Evolutionary conservation across 192 early-diverging fungal genomes (phyloP).

Genomic region (Coemansia javaensis): DNA sequence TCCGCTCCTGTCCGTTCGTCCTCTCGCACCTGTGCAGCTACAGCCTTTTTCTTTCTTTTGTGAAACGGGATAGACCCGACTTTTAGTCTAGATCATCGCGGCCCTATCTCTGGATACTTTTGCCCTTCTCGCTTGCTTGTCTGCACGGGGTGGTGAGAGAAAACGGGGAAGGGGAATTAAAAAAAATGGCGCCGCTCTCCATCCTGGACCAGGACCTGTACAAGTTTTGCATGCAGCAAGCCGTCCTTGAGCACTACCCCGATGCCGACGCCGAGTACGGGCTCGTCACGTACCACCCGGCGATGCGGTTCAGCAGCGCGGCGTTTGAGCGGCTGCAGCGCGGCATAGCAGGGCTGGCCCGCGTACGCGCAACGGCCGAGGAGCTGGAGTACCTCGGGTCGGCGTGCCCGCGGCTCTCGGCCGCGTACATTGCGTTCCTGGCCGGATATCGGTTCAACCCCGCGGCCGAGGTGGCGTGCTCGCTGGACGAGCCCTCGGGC

Average conservation of each 20-base stretch:
- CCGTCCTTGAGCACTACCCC: slow-evolving; percentile 65
- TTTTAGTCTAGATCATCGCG: too few relatives aligned
- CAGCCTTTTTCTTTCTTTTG: slow-evolving; percentile 1
- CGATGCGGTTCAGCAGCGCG: slow-evolving; percentile 33
- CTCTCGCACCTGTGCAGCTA: too few relatives aligned
- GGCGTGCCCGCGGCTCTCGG: slow-evolving; percentile 53
- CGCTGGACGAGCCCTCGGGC: slow-evolving; percentile 8
- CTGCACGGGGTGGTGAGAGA: too few relatives aligned
- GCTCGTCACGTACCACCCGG: slow-evolving; percentile 61
- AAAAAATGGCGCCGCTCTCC: slow-evolving; percentile 40
- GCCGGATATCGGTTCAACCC: slow-evolving; percentile 53
- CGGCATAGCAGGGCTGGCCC: slow-evolving; percentile 31
- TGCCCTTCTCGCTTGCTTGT: too few relatives aligned
- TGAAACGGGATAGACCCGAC: too few relatives aligned
- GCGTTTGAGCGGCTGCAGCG: slow-evolving; percentile 47
- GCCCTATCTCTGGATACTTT: too few relatives aligned
- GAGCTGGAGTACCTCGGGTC: slow-evolving; percentile 46
- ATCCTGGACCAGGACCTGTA: slow-evolving; percentile 81
- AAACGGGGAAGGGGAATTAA: neutral
- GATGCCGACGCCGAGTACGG: slow-evolving; percentile 55
- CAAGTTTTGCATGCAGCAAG: slow-evolving; percentile 82
- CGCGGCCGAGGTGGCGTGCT: slow-evolving; percentile 4
- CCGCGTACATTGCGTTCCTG: slow-evolving; percentile 59
- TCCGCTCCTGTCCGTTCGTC: too few relatives aligned
- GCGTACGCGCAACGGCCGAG: slow-evolving; percentile 3